These are phyloP conservation scores for Entophlyctis luteolus DNA, from an alignment of 192 early-diverging fungal genomes.

Conservation along the genomic window DNA sequence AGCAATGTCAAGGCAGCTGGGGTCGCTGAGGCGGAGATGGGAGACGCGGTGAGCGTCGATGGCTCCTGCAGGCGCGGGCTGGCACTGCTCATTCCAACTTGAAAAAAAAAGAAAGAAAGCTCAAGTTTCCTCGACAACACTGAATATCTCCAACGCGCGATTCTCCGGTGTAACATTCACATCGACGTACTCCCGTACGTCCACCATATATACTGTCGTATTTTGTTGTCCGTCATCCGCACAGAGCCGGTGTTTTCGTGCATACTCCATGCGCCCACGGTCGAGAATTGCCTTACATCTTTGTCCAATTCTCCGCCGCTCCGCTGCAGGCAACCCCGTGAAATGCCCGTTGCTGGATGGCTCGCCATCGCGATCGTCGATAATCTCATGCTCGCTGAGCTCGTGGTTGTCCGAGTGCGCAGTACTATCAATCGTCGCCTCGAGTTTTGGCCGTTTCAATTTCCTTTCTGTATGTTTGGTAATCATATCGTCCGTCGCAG, in stretches of 20 bases:
- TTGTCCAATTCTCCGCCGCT: not conserved
- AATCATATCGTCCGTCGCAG: not conserved
- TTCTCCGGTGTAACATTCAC: slow-evolving; percentile 15
- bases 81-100: not conserved
- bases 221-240: too few relatives aligned
- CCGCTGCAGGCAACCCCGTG: not conserved
- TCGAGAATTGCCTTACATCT: not conserved
- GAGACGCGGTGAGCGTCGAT: not conserved
- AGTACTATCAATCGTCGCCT: not conserved
- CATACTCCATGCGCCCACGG: not conserved
- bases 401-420: not conserved
- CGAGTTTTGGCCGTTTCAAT: not conserved
- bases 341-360: not conserved
- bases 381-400: not conserved
- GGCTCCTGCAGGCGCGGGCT: not conserved
- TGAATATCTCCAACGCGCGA: not conserved
- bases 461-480: not conserved
- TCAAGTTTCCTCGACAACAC: not conserved
- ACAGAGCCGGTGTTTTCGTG: too few relatives aligned
- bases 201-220: too few relatives aligned
- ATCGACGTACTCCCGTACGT: not conserved
- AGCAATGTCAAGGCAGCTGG: too few relatives aligned
- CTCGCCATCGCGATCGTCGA: not conserved
- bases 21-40: too few relatives aligned
- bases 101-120: slow-evolving; percentile 19